Base-by-base conservation (phyloP, 176 grass and related monocot species). In the Metroxylon sagu region DNA sequence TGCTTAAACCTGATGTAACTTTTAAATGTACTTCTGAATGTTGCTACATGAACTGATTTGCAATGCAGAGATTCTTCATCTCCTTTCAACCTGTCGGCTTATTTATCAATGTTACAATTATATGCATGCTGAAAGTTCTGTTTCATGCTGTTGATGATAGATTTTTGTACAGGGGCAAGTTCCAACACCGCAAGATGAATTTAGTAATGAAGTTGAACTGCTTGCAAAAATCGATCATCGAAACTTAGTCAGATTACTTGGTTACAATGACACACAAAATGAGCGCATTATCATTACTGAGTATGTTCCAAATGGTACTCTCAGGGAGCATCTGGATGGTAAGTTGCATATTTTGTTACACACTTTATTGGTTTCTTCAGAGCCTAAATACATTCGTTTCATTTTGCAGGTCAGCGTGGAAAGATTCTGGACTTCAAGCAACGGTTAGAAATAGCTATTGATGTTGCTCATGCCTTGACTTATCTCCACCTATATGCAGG, bases 401-500 rank as follows among this genome's bases (percentile, higher is more conserved):
- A 64, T 57, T 81, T 62, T 74, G 49, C 82, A 97, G 93, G 81
- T 63, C 76, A 85, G 50, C 71, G 68, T 62, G 94, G 84, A 50
- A 98, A 75, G 71, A 78, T 79, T 29, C 71, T 98, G 54, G 94
- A 98, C 75, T 98, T 98, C 71, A 83, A 88, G 72, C 84, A 98
- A 43, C 94, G 94, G 16, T 48, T 98, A 52, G 94, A 88, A 81
- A 98, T 98, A 64, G 94, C 94, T 16, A 98, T 98, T 56, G 94
- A 98, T 76, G 76, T 98, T 75, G 88, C 94, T 59, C 94, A 98
- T 65, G 88, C 78, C 68, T 76, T 98, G 50, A 92, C 94, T 75
- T 98, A 98, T 83, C 88, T 92, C 59, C 94, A 98, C 89, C 60
- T 92, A 50, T 98, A 92, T 76, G 94, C 94, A 76, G 94, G 94